Base-by-base conservation (phyloP, 768 basidiomycete genomes). In the Rubroboletus pulcherrimus region DNA sequence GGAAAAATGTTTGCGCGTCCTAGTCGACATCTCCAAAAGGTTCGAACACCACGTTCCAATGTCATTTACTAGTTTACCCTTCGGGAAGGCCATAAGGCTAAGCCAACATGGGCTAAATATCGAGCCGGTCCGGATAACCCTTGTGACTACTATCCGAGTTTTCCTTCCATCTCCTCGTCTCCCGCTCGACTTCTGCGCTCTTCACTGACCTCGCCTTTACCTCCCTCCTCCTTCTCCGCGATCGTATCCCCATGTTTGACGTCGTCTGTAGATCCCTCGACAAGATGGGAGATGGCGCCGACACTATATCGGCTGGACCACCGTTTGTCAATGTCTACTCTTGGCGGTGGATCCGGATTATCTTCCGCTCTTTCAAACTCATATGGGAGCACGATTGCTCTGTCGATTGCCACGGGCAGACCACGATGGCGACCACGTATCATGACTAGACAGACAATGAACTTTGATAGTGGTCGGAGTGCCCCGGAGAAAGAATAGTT, bases 391-490 rank as follows among this genome's bases (percentile, higher is more conserved):
- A 95, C 78, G 49, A 95, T 81, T 0, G 93, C 91, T 50, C 93
- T 84, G 71, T 93, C 91, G 45, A 94, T 92, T 9, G 91, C 92
- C 21, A 90, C 86, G 0, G 91, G 91, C 7, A 93, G 74, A 37
- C 92, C 91, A 45, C 94, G 86, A 70, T 98, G 94, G 12, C 93
- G 82, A 8, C 94, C 93, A 54, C 97, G 89, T 57, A 99, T 80
- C 92, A 98, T 98, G 61, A 98, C 93, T 10, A 82, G 70, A 65
- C 85, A 86, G 29, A 98, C 62, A 54, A 98, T 84, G 35, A 98
- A 79, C 71, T 98, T 98, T 0, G 93, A 94, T 6, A 97, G 71
- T 0, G 87, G 81, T 14, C 79, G 76, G 55, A 95, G 84, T 10
- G 86, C 82, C 2, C 93, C 95, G 6, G 83, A 82, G 51, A 98